These are phyloP conservation scores for Aspergillus tubingensis DNA, from an alignment of 2,329 filamentous ascomycete species.

Conservation along the genomic window DNA sequence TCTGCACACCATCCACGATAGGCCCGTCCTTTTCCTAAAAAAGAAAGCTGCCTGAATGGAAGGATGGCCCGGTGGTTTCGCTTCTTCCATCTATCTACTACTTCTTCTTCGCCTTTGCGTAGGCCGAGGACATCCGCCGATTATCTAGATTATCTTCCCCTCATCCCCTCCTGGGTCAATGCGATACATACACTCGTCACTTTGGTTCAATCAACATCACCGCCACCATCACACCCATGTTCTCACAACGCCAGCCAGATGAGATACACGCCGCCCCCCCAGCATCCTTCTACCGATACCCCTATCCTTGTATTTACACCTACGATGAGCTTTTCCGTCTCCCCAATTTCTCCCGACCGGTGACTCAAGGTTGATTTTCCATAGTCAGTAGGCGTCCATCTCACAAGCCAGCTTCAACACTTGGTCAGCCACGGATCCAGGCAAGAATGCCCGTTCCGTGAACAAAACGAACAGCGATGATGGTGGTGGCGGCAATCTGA, in stretches of 20 bases:
- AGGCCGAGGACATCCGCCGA: neutral
- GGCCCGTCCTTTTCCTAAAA: neutral
- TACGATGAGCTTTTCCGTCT: neutral
- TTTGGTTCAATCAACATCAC: neutral
- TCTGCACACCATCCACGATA: slow-evolving; percentile 2
- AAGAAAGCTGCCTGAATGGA: neutral
- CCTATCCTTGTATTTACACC: neutral
- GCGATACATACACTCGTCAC: neutral
- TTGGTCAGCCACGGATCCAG: slow-evolving; percentile 3
- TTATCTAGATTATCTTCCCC: neutral
- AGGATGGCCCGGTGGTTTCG: neutral
- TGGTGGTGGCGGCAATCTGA: slow-evolving; percentile 10
- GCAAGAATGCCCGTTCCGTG: neutral
- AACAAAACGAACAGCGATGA: slow-evolving; percentile 4
- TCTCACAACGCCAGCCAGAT: slow-evolving; percentile 1
- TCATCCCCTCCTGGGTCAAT: neutral
- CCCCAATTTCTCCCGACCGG: neutral
- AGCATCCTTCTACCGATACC: neutral
- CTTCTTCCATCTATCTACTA: neutral
- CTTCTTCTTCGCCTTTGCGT: neutral
- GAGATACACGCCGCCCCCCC: neutral
- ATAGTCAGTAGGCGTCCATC: neutral
- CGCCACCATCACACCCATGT: neutral
- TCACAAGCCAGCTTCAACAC: neutral
- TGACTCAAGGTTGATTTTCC: neutral